Evolutionary conservation across 441 rosid genomes (phyloP), one percentile per base, ranked within the genome.

Genomic region (Erodium texanum): DNA sequence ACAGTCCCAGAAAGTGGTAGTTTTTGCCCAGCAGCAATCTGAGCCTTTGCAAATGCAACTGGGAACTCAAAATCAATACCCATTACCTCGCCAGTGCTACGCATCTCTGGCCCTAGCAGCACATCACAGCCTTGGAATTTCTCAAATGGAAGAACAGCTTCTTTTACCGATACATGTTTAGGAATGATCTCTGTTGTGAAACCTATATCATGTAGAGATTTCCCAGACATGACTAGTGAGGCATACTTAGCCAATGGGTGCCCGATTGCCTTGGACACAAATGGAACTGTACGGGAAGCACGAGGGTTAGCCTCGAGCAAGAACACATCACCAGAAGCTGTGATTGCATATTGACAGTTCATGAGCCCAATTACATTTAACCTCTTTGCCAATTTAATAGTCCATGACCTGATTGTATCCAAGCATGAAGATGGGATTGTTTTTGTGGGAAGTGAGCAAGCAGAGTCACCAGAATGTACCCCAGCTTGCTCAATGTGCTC

Each of bases 301-400:
- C 97, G 91, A 24, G 97, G 99, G 80, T 93, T 93, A 24, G 96
- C 99, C 83, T 93, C 99, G 0, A 93, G 96, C 79, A 93, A 81
- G 83, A 78, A 93, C 71, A 93, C 97, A 67, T 89, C 90, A 45
- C 89, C 89, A 59, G 91, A 80, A 34, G 84, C 70, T 62, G 97
- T 82, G 69, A 93, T 91, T 3, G 99, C 99, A 23, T 87, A 93
- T 75, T 91, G 97, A 79, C 96, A 93, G 73, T 93, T 93, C 97
- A 93, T 93, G 74, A 93, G 93, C 67, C 99, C 97, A 73, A 96
- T 89, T 10, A 93, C 97, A 14, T 86, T 82, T 58, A 93, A 82
- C 83, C 85, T 79, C 82, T 76, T 85, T 8, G 99, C 97, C 77
- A 91, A 66, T 68, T 87, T 80, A 50, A 63, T 81, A 48, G 99